Conservation (phyloP, 106 monocot genomes). For the Dactylorhiza incarnata region DNA sequence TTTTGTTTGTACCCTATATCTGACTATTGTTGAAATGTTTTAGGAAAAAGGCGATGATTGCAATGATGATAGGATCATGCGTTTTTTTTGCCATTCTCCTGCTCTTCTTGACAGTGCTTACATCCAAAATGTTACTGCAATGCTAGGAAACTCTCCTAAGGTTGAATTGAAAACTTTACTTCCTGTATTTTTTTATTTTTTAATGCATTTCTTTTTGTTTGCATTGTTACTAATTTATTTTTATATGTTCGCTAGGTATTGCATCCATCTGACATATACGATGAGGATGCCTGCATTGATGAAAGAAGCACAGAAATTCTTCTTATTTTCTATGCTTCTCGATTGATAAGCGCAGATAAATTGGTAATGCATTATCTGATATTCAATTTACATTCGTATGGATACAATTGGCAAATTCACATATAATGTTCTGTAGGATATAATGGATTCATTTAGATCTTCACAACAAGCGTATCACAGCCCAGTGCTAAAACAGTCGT, state of each 20-base stretch:
- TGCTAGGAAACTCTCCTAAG: constrained; percentile 26
- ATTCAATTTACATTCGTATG: background rate
- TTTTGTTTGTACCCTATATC: constrained; percentile 3
- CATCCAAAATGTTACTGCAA: constrained; percentile 13
- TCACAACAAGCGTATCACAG: background rate
- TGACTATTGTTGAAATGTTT: background rate
- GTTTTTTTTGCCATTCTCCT: background rate
- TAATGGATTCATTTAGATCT: constrained; percentile 1
- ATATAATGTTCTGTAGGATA: background rate
- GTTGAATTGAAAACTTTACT: constrained; percentile 17
- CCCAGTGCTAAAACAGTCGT: background rate
- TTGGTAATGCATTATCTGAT: constrained; percentile 20
- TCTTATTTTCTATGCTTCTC: constrained; percentile 39
- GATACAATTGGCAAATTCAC: background rate
- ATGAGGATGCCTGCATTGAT: constrained; percentile 26
- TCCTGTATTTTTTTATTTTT: background rate
- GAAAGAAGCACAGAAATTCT: constrained; percentile 39
- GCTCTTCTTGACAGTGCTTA: constrained; percentile 13
- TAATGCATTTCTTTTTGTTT: constrained; percentile 1
- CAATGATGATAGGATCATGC: constrained; percentile 1
- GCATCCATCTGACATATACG: constrained; percentile 26
- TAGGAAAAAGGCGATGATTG: constrained; percentile 12
- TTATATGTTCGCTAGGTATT: constrained; percentile 19
- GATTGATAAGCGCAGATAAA: constrained; percentile 16
- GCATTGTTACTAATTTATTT: background rate